phyloP scores from a whole-genome alignment of 352 stramenopile species.

The Pilasporangium apinafurcum region DNA sequence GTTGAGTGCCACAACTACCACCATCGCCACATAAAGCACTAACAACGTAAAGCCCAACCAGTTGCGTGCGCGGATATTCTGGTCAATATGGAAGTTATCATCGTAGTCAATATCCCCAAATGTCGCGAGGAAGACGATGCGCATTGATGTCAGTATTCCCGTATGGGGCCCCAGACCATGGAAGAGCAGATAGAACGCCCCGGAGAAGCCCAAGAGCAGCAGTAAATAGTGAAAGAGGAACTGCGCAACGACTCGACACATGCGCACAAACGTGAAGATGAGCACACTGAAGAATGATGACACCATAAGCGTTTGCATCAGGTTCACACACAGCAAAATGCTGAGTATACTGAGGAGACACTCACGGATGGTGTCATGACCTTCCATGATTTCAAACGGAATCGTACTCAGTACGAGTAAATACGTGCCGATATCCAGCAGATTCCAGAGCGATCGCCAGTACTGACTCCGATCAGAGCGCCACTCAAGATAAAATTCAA shows the following conservation, averaged over 20 bases:
- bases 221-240: conserved; percentile 52
- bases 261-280: conserved; percentile 61
- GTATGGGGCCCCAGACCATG: conserved; percentile 33
- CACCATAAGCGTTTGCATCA: conserved; percentile 48
- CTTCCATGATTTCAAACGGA: conserved; percentile 33
- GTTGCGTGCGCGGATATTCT: conserved; percentile 28
- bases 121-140: conserved; percentile 48
- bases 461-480: conserved; percentile 28
- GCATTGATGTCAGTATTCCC: conserved; percentile 39
- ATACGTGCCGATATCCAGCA: conserved; percentile 45
- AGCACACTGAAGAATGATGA: conserved; percentile 55
- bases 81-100: conserved; percentile 39
- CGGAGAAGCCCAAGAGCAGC: conserved; percentile 40
- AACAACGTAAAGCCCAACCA: conserved; percentile 33
- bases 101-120: conserved; percentile 54
- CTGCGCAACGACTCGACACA: conserved; percentile 43
- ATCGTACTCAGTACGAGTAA: conserved; percentile 36
- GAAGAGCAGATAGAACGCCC: conserved; percentile 34
- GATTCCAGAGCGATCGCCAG: conserved; percentile 50
- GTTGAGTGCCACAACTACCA: conserved; percentile 53
- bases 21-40: conserved; percentile 42
- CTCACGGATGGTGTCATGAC: conserved; percentile 27
- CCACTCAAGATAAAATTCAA: conserved; percentile 56
- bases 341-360: conserved; percentile 44
- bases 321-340: conserved; percentile 42